Evolutionary conservation across 1,139 yeast genomes (phyloP), one percentile per base, ranked within the genome.

Genomic region (Protomyces gravidus): DNA sequence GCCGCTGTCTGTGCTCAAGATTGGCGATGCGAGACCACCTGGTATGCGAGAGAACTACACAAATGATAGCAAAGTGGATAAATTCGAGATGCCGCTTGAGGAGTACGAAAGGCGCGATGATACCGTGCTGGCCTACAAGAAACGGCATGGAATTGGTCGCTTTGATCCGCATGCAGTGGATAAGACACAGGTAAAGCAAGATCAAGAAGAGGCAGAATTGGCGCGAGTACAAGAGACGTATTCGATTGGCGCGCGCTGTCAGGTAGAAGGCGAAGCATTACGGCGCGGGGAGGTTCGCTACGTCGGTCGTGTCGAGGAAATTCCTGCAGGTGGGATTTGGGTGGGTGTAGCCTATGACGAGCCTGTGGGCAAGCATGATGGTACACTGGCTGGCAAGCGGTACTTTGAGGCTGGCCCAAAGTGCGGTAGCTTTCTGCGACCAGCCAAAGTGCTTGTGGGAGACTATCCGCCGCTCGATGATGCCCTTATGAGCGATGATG

Each of bases 101-200:
- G 89, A 84, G 49, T 90, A 90, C 70, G 83, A 79, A 45, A 75
- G 75, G 59, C 75, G 86, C 59, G 61, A 72, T 2, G 81, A 84
- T 60, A 78, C 92, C 0, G 95, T 88, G 2, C 77, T 85, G 62
- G 78, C 78, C 56, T 90, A 96, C 95, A 89, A 89, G 71, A 77
- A 78, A 62, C 73, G 77, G 45, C 78, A 86, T 64, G 72, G 80
- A 61, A 72, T 88, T 26, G 96, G 96, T 0, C 75, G 92, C 55
- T 89, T 85, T 68, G 80, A 85, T 65, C 87, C 90, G 0, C 70
- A 72, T 7, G 80, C 69, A 58, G 70, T 71, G n/a, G 65, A 64
- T 7, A 71, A 72, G 30, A 66, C 68, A 56, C 68, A 50, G 13
- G 58, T 53, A 15, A 26, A 13, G 5, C 42, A 32, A 21, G 45